Percentiles rank a stretch among this genome's conserved stretches.
These are phyloP conservation scores for Botrytis hyacinthi DNA, from an alignment of 2,329 filamentous ascomycete genomes.

Conservation along the genomic window DNA sequence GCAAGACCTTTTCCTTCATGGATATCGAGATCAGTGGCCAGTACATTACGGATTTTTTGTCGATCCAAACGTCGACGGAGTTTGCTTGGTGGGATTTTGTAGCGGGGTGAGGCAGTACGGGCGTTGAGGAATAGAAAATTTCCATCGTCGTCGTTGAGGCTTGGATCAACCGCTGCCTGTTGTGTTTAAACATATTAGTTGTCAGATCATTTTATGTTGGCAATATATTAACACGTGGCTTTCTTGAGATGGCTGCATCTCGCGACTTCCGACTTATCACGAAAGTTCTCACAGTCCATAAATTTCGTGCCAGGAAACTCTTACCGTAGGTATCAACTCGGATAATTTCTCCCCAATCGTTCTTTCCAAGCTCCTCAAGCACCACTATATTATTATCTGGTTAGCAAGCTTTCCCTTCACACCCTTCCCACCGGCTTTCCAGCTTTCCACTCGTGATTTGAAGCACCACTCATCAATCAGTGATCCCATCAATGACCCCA, in stretches of 20 bases:
- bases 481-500: too few species aligned
- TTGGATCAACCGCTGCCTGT: conserved; percentile 35
- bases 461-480: too few species aligned
- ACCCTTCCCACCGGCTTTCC: background rate
- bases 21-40: conserved; percentile 34
- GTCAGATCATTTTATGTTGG: background rate
- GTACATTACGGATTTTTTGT: conserved; percentile 29
- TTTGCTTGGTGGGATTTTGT: conserved; percentile 42
- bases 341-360: conserved; percentile 31
- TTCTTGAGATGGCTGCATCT: background rate
- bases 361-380: conserved; percentile 41
- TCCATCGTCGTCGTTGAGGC: conserved; percentile 40
- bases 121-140: conserved; percentile 46
- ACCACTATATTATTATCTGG: conserved; percentile 43
- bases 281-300: too few species aligned
- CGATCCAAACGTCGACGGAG: conserved; percentile 41
- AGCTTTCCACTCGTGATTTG: too few species aligned
- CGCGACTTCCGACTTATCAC: background rate
- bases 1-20: conserved; percentile 52
- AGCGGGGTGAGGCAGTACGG: conserved; percentile 41
- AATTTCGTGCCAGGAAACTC: background rate
- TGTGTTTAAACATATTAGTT: background rate
- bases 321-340: conserved; percentile 27
- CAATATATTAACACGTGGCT: too few species aligned
- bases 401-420: background rate